A percentile compares a stretch with the other conserved stretches of the same genome.
phyloP scores from a whole-genome alignment of 768 basidiomycete species.

The Suillus hirtellus region DNA sequence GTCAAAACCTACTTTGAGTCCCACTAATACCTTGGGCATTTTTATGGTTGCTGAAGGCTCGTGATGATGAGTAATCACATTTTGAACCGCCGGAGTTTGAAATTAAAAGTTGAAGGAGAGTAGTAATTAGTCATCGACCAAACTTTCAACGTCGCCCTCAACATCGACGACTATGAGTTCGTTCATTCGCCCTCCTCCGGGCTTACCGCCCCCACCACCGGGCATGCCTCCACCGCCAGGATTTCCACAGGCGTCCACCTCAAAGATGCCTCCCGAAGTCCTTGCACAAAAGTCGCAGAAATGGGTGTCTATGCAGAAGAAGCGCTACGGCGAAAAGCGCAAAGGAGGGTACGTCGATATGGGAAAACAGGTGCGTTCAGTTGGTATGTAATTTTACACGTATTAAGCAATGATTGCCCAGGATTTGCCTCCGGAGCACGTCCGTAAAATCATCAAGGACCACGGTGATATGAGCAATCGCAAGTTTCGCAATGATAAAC shows the following conservation, averaged over 20 bases:
- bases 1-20: no score
- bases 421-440: constrained; percentile 96
- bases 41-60: no score
- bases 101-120: constrained; percentile 10
- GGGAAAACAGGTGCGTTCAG: constrained; percentile 80
- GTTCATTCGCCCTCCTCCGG: constrained; percentile 35
- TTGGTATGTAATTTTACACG: constrained; percentile 4
- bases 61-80: background rate
- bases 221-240: constrained; percentile 41
- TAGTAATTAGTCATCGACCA: constrained; percentile 26
- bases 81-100: constrained; percentile 24
- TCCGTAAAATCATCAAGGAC: constrained; percentile 99
- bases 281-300: constrained; percentile 93
- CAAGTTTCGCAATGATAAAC: constrained; percentile 99
- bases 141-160: constrained; percentile 29
- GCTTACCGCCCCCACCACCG: constrained; percentile 39
- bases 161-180: constrained; percentile 33
- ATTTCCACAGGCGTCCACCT: constrained; percentile 34
- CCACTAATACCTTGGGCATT: no score
- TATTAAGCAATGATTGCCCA: constrained; percentile 30
- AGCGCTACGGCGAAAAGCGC: constrained; percentile 88
- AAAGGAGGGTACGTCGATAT: constrained; percentile 89
- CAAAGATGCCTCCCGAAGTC: constrained; percentile 60
- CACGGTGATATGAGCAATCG: constrained; percentile 99
- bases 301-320: constrained; percentile 93